phyloP scores from a whole-genome alignment of 1,284 basidiomycete species.

The Ustilago cynodontis region DNA sequence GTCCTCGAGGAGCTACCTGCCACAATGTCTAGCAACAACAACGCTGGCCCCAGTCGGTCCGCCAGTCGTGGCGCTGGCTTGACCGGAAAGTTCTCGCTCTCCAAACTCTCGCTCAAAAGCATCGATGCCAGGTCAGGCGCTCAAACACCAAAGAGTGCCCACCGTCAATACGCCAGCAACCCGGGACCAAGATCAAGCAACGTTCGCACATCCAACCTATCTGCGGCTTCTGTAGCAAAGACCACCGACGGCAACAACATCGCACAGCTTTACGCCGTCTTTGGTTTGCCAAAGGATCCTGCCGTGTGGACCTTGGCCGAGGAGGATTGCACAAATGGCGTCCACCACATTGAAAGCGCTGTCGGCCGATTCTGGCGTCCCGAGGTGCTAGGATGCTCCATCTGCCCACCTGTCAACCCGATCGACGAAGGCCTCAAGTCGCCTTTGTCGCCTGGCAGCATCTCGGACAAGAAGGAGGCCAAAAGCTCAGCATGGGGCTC shows the following conservation, averaged over 20 bases:
- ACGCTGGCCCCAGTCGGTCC: constrained; percentile 35
- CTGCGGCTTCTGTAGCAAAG: constrained; percentile 20
- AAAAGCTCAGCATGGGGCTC: constrained; percentile 41
- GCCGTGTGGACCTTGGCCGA: constrained; percentile 87
- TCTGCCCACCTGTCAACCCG: constrained; percentile 71
- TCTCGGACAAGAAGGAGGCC: constrained; percentile 35
- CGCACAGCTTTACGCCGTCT: constrained; percentile 72
- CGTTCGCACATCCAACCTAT: constrained; percentile 27
- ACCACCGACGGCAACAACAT: constrained; percentile 68
- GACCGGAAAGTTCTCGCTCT: constrained; percentile 45
- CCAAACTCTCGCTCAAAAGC: constrained; percentile 48
- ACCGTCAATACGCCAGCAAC: constrained; percentile 29
- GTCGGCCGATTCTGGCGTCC: constrained; percentile 93
- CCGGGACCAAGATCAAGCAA: constrained; percentile 18
- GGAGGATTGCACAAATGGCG: constrained; percentile 83
- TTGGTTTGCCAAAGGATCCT: constrained; percentile 72
- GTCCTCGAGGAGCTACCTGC: neutral
- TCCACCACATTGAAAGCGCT: constrained; percentile 87
- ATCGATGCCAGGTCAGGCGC: constrained; percentile 23
- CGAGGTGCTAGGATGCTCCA: constrained; percentile 76
- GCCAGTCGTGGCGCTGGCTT: constrained; percentile 27
- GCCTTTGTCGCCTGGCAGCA: constrained; percentile 23
- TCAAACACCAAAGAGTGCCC: constrained; percentile 26
- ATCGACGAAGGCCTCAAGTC: constrained; percentile 24
- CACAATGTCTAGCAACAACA: neutral